These are phyloP conservation scores for Euphorbia celastroides DNA, from an alignment of 441 rosid genomes.

Conservation along the genomic window DNA sequence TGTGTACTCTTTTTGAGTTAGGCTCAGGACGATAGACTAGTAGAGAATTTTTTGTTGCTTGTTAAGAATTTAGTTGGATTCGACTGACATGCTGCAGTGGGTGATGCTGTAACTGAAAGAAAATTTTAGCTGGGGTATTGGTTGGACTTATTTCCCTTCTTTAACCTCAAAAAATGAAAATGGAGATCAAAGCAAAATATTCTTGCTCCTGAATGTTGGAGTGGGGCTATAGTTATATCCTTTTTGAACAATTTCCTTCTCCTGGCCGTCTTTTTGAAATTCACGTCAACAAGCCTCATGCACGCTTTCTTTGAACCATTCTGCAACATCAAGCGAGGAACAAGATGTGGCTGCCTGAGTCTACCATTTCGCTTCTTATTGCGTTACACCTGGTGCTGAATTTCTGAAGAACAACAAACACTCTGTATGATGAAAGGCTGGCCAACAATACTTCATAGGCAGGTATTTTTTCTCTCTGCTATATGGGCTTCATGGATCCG, in stretches of 20 bases:
- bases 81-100: background rate
- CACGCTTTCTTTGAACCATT: conserved; percentile 11
- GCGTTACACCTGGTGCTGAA: conserved; percentile 19
- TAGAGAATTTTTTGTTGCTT: background rate
- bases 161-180: conserved; percentile 1
- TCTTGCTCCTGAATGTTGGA: conserved; percentile 3
- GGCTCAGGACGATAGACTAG: conserved; percentile 7
- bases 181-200: conserved; percentile 8
- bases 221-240: conserved; percentile 11
- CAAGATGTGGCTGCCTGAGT: conserved; percentile 16
- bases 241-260: conserved; percentile 3
- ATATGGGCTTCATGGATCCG: conserved; percentile 31
- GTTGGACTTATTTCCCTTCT: conserved; percentile 7
- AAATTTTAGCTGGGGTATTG: conserved; percentile 1
- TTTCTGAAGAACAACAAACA: conserved; percentile 29
- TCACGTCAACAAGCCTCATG: conserved; percentile 11
- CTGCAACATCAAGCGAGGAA: conserved; percentile 12
- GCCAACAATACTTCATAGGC: conserved; percentile 39
- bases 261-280: conserved; percentile 9
- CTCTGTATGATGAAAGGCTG: conserved; percentile 30
- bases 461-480: conserved; percentile 50
- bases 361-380: conserved; percentile 27
- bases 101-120: conserved; percentile 6
- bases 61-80: conserved; percentile 15
- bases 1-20: background rate